These are phyloP conservation scores for Nannizziopsis arthrosporioides DNA, from an alignment of 2,329 filamentous ascomycete species.

Conservation along the genomic window DNA sequence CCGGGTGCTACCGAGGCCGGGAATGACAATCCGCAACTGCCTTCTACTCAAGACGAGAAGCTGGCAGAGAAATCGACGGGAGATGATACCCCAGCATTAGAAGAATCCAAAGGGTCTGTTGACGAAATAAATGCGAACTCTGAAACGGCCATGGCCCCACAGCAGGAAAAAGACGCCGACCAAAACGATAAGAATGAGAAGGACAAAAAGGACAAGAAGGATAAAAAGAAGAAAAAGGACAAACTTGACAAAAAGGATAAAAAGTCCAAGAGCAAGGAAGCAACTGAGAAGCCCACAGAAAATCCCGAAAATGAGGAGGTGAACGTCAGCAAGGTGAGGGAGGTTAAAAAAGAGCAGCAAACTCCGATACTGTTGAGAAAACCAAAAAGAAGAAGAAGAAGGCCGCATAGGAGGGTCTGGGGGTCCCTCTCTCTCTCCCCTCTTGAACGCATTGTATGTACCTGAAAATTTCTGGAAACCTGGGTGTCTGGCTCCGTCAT, in stretches of 20 bases:
- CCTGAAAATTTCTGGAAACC: no score
- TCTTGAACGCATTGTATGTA: no score
- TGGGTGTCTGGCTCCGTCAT: no score
- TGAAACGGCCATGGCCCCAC: background rate
- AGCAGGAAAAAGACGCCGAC: background rate
- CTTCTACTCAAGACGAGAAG: conserved; percentile 16
- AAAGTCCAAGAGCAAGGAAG: conserved; percentile 2
- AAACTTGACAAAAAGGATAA: conserved; percentile 15
- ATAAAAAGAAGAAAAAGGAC: conserved; percentile 4
- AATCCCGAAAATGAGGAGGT: conserved; percentile 2
- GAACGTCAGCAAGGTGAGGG: background rate
- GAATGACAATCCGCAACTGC: conserved; percentile 18
- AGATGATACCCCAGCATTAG: conserved; percentile 11
- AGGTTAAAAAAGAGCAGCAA: conserved; percentile 11
- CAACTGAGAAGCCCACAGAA: background rate
- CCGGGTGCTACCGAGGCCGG: conserved; percentile 22
- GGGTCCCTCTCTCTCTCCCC: no score
- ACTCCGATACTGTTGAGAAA: background rate
- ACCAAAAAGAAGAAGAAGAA: conserved; percentile 24
- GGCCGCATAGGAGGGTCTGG: conserved; percentile 17
- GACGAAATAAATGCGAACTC: no score
- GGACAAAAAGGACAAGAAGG: conserved; percentile 1
- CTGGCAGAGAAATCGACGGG: conserved; percentile 18
- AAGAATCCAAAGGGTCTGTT: conserved; percentile 7
- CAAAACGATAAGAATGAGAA: background rate